Conservation (phyloP, 495 filamentous ascomycete species). For the Aspergillus avenaceus region DNA sequence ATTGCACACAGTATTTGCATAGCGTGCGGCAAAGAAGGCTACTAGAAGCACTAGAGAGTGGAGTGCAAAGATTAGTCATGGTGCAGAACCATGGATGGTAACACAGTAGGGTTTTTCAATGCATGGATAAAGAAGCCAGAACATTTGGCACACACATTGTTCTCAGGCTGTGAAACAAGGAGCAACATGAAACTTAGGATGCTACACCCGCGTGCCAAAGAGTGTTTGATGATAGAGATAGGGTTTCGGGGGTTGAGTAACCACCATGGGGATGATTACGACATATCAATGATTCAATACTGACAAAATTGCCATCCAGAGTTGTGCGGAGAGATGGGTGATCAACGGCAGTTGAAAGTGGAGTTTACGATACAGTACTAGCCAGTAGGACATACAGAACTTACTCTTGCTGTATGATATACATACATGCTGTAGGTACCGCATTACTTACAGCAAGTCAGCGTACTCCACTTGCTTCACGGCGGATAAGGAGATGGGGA, state of each 20-base stretch:
- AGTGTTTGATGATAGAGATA: not conserved
- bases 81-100: slow-evolving; percentile 9
- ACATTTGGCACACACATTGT: not conserved
- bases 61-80: slow-evolving; percentile 9
- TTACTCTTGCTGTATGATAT: not conserved
- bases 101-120: slow-evolving; percentile 1
- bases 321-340: slow-evolving; percentile 6
- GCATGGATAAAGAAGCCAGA: not conserved
- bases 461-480: too few relatives aligned
- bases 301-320: not conserved
- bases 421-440: not conserved
- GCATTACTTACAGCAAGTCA: not conserved
- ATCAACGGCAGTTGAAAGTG: slow-evolving; percentile 15
- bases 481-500: too few relatives aligned
- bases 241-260: not conserved
- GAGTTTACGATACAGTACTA: slow-evolving; percentile 13
- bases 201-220: not conserved
- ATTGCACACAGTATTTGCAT: not conserved
- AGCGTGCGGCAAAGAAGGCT: slow-evolving; percentile 21
- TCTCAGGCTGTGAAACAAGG: not conserved
- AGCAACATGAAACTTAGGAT: not conserved
- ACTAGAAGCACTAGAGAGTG: slow-evolving; percentile 34
- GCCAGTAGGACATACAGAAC: too few relatives aligned
- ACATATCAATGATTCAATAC: not conserved
- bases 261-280: not conserved